Evolutionary conservation across 306 rosid species (phyloP).

Genomic region (Citrullus mucosospermus): DNA sequence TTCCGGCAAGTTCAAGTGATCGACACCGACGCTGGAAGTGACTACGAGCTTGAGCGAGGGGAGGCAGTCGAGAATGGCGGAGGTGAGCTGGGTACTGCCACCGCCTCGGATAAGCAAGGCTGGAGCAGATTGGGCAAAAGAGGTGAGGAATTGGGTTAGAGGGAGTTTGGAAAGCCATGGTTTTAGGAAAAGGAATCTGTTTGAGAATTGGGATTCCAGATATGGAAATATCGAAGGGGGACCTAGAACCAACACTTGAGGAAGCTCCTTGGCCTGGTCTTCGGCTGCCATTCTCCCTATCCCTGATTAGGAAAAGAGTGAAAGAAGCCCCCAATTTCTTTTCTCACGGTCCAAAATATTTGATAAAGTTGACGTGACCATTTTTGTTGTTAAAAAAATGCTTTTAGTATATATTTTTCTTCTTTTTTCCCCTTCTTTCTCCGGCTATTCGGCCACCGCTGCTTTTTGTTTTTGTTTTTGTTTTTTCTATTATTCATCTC

Average conservation of each 20-base stretch:
- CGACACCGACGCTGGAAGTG: conserved; percentile 3
- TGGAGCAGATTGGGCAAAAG: background rate
- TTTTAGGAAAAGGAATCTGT: background rate
- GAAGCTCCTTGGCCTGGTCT: background rate
- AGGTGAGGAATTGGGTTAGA: background rate
- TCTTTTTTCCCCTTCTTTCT: too few relatives aligned
- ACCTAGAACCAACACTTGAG: background rate
- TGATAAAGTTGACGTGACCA: too few relatives aligned
- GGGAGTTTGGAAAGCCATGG: background rate
- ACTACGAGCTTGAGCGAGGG: background rate
- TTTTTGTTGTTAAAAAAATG: too few relatives aligned
- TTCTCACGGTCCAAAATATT: too few relatives aligned
- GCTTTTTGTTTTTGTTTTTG: too few relatives aligned
- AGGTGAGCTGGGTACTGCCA: background rate
- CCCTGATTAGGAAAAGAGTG: background rate
- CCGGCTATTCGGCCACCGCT: too few relatives aligned
- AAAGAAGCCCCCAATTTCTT: too few relatives aligned
- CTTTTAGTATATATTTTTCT: too few relatives aligned
- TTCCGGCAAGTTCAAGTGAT: background rate
- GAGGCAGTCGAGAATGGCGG: conserved; percentile 2
- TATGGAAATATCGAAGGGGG: background rate
- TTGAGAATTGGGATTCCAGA: background rate
- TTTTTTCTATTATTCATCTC: too few relatives aligned
- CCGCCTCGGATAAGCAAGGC: conserved; percentile 4
- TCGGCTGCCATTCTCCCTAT: background rate